A percentile compares a stretch with the other conserved stretches of the same genome.
phyloP scores from a whole-genome alignment of 2,329 filamentous ascomycete genomes.

The Xylariaceae sp. region DNA sequence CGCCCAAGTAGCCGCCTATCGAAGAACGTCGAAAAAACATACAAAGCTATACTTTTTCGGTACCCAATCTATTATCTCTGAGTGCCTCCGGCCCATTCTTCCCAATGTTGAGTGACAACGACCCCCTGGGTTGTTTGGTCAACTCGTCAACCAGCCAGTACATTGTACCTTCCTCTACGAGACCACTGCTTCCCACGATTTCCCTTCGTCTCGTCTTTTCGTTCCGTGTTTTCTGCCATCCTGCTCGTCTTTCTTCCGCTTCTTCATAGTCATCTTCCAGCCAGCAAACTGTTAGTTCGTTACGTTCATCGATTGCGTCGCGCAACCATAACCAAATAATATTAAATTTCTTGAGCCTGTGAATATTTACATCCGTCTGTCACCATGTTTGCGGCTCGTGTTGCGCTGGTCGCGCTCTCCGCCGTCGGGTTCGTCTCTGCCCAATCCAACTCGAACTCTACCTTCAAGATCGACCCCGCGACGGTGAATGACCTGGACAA shows the following conservation, averaged over 20 bases:
- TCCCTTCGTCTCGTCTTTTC: slow-evolving; percentile 2
- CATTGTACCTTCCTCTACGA: not conserved
- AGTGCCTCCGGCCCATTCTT: not conserved
- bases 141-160: slow-evolving; percentile 5
- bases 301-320: not conserved
- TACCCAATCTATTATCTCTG: not conserved
- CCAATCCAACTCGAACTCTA: slow-evolving; percentile 34
- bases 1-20: too few species aligned
- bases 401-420: slow-evolving; percentile 41
- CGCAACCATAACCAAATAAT: not conserved
- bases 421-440: slow-evolving; percentile 38
- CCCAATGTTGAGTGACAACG: not conserved
- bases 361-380: slow-evolving; percentile 4
- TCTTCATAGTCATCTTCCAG: slow-evolving; percentile 1
- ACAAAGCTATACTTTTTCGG: not conserved
- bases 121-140: slow-evolving; percentile 11
- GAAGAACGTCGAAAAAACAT: too few species aligned
- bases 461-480: slow-evolving; percentile 41
- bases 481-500: slow-evolving; percentile 25
- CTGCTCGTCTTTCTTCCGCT: not conserved
- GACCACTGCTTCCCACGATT: not conserved
- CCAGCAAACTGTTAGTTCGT: slow-evolving; percentile 3
- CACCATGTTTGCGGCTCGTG: slow-evolving; percentile 28
- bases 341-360: not conserved
- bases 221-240: not conserved